A percentile compares a stretch with the other conserved stretches of the same genome.
These are phyloP conservation scores for Trichoderma pleuroti DNA, from an alignment of 2,329 filamentous ascomycete species.

Conservation along the genomic window DNA sequence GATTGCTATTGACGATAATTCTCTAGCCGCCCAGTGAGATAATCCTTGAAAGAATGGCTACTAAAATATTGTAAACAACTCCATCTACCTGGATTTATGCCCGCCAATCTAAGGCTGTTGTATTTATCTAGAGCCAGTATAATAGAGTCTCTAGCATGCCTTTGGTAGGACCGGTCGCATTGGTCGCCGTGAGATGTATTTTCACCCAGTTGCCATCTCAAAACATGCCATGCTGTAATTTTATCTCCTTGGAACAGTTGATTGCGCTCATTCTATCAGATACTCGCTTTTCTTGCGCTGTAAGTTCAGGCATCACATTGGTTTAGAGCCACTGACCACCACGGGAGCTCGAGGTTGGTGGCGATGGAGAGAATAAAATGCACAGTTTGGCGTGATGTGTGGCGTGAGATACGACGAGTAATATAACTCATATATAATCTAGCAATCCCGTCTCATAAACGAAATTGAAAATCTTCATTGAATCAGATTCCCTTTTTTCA, in stretches of 20 bases:
- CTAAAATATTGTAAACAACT: neutral
- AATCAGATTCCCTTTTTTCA: neutral
- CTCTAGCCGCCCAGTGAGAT: neutral
- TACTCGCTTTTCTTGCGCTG: neutral
- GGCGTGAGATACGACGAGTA: neutral
- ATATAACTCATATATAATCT: neutral
- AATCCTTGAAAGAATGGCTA: neutral
- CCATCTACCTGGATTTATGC: neutral
- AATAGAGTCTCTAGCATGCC: neutral
- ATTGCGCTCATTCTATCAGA: neutral
- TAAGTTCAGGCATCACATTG: neutral
- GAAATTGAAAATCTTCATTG: neutral
- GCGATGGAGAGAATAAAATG: neutral
- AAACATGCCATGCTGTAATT: neutral
- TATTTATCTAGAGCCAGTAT: neutral
- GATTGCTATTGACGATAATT: neutral
- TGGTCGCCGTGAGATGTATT: neutral
- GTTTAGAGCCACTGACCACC: neutral
- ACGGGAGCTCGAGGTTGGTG: neutral
- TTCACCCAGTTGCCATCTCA: no score
- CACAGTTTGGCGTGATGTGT: neutral
- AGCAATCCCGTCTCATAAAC: neutral
- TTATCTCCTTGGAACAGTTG: neutral
- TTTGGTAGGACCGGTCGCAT: neutral
- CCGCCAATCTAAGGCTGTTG: no score